Conservation (phyloP, 306 rosid species). For the Lablab purpureus region DNA sequence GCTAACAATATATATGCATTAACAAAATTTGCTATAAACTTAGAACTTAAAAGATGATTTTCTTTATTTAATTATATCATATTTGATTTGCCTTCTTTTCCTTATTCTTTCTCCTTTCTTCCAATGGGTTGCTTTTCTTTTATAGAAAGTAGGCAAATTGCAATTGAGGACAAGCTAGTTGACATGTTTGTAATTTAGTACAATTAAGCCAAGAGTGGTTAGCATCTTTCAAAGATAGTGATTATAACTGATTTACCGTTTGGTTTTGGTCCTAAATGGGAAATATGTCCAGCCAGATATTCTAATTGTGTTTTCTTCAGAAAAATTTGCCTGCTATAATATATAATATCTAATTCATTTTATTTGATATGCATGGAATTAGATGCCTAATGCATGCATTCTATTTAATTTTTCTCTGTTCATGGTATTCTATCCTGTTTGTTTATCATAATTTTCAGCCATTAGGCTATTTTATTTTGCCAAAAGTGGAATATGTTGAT, state of each 20-base stretch:
- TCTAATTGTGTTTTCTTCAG: neutral
- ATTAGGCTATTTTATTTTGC: neutral
- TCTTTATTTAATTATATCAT: too few species aligned
- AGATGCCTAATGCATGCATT: constrained; percentile 5
- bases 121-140: neutral
- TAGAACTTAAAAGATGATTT: too few species aligned
- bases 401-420: constrained; percentile 14
- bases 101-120: neutral
- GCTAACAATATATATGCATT: too few species aligned
- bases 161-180: neutral
- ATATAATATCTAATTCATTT: neutral
- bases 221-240: constrained; percentile 5
- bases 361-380: constrained; percentile 11
- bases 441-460: constrained; percentile 10
- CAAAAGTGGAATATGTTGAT: constrained; percentile 10
- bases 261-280: neutral
- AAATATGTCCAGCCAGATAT: neutral
- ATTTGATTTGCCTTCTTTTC: neutral
- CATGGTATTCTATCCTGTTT: constrained; percentile 24
- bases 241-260: neutral
- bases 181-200: neutral
- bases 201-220: neutral
- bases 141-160: neutral
- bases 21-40: too few species aligned
- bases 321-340: neutral